These are phyloP conservation scores for Crassisporium funariophilum DNA, from an alignment of 768 basidiomycete species.

Conservation along the genomic window DNA sequence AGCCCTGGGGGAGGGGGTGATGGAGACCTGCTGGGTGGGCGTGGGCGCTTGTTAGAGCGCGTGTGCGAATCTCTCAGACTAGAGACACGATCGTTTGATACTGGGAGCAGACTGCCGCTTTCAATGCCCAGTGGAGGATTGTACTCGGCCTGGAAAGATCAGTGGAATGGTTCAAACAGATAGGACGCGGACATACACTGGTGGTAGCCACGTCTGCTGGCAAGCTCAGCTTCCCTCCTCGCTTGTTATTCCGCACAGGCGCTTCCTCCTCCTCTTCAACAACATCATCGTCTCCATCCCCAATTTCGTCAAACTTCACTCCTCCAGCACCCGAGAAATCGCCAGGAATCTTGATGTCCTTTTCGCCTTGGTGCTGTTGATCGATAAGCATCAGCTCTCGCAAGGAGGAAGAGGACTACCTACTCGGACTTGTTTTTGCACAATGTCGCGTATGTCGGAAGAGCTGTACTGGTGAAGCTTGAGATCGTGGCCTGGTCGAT, in stretches of 20 bases:
- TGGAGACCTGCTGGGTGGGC: conserved; percentile 16
- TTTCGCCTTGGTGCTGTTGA: conserved; percentile 37
- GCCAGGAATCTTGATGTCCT: conserved; percentile 34
- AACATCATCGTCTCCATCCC: conserved; percentile 30
- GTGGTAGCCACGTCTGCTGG: neutral
- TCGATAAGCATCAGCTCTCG: conserved; percentile 14
- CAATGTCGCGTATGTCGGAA: conserved; percentile 54
- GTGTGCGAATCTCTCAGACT: conserved; percentile 20
- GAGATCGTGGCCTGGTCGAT: conserved; percentile 63
- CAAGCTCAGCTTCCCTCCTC: conserved; percentile 3
- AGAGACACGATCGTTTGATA: conserved; percentile 23
- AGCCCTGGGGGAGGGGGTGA: conserved; percentile 5
- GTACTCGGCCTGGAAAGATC: conserved; percentile 9
- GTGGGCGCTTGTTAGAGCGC: conserved; percentile 18
- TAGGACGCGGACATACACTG: conserved; percentile 5
- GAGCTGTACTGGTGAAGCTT: conserved; percentile 79
- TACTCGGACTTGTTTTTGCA: conserved; percentile 58
- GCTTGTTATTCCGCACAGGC: neutral
- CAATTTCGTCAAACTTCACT: conserved; percentile 29
- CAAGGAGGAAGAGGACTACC: neutral
- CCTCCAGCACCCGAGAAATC: conserved; percentile 32
- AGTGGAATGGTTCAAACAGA: neutral
- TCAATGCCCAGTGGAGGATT: conserved; percentile 5
- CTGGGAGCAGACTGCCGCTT: conserved; percentile 16
- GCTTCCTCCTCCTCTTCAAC: conserved; percentile 26